phyloP scores from a whole-genome alignment of 2,329 filamentous ascomycete genomes.

The Ophiostoma novo-ulmi region DNA sequence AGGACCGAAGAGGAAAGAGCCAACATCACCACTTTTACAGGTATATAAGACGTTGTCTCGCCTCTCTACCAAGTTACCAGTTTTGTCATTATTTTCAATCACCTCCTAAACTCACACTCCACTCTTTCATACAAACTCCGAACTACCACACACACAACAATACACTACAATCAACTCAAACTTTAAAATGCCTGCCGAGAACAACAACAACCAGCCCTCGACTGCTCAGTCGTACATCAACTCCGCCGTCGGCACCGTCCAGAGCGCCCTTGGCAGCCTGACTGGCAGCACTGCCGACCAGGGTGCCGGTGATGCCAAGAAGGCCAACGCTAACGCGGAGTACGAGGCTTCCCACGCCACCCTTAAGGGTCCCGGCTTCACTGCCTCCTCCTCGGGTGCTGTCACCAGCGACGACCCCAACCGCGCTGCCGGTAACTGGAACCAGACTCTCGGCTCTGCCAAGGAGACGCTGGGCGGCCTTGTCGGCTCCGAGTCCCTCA shows the following conservation, averaged over 20 bases:
- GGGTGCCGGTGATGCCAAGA: conserved; percentile 57
- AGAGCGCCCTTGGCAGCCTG: conserved; percentile 65
- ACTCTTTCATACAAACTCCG: background rate
- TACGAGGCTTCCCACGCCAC: conserved; percentile 70
- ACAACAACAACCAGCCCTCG: conserved; percentile 48
- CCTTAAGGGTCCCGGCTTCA: conserved; percentile 66
- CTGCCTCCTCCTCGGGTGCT: conserved; percentile 64
- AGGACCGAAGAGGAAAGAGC: background rate
- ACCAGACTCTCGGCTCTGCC: conserved; percentile 80
- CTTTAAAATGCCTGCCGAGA: conserved; percentile 20
- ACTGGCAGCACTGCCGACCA: conserved; percentile 68
- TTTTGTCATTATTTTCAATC: background rate
- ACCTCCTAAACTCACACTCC: background rate
- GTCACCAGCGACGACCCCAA: conserved; percentile 67
- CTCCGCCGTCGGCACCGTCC: conserved; percentile 65
- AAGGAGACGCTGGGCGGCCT: conserved; percentile 77
- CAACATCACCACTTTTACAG: background rate
- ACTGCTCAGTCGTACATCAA: conserved; percentile 75
- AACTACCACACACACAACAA: conserved; percentile 28
- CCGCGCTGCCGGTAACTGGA: conserved; percentile 68
- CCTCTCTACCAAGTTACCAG: background rate
- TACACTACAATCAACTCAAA: conserved; percentile 25
- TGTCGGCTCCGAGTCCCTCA: conserved; percentile 69
- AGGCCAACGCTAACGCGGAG: conserved; percentile 61
- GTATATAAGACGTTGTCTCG: background rate